Evolutionary conservation across 2,329 filamentous ascomycete genomes (phyloP), one percentile per base, ranked within the genome.

Genomic region (Pseudopyricularia javanii): DNA sequence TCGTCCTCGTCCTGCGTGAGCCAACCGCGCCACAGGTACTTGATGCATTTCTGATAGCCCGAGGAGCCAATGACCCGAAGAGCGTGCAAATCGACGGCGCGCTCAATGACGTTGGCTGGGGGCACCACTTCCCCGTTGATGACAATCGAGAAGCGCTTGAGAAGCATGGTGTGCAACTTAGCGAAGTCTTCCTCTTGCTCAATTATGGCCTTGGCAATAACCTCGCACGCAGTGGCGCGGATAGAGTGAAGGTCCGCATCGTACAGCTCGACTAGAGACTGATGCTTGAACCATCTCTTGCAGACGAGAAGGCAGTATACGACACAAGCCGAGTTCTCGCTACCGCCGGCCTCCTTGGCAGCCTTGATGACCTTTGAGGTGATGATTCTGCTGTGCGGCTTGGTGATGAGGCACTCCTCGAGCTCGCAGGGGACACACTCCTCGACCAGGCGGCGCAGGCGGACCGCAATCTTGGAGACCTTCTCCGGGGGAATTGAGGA

Each of bases 21-120:
- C 93, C 93, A 98, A 22, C 93, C 93, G 56, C 83, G 82, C 93
- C 93, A 98, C 8, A 98, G 82, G 63, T 94, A 89, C 56, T 78
- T 81, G 62, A 97, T 89, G 64, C 91, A 97, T 70, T 94, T 95
- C 59, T 97, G 93, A 66, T 97, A 98, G 26, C 93, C 91, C 0
- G 88, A 90, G 1, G 87, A 91, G 2, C 89, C 89, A 56, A 97
- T 97, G 49, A 98, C 83, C 14, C 80, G 77, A 47, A 97, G 74
- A 1, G 91, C 89, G 65, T 98, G 93, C 26, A 97, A 71, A 62
- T 98, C 93, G 34, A 97, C 90, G 0, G 93, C 88, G 62, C 89
- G 88, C 67, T 98, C 93, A 55, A 98, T 83, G 22, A 88, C 93
- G 63, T 97, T 98, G 57, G 85, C 78, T 0, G 91, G 87, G 1